Evolutionary conservation across 169 alveolate species (phyloP).

Genomic region (Babesia ovata): DNA sequence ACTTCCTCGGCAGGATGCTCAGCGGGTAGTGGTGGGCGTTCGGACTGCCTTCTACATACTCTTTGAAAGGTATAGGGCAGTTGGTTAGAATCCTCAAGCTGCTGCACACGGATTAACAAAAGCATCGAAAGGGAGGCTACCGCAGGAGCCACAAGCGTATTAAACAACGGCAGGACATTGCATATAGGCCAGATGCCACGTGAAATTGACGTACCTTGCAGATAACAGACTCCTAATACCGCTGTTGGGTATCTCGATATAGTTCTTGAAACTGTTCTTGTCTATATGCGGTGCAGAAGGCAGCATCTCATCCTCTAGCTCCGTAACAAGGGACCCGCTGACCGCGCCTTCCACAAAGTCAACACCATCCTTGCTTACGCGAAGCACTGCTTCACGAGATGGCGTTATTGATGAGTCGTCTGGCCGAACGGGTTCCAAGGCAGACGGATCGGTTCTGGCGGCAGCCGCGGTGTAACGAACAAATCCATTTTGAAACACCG

Average conservation of each 20-base stretch:
- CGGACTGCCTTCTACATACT: conserved; percentile 41
- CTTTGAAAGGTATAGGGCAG: conserved; percentile 31
- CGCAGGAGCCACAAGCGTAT: neutral
- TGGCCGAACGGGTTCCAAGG: neutral
- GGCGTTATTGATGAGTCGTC: neutral
- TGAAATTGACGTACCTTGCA: neutral
- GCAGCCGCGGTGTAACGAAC: neutral
- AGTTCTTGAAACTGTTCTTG: conserved; percentile 31
- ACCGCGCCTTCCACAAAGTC: conserved; percentile 4
- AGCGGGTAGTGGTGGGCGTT: conserved; percentile 62
- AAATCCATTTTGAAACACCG: neutral
- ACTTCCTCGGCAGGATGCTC: conserved; percentile 29
- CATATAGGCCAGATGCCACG: neutral
- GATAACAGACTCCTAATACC: conserved; percentile 19
- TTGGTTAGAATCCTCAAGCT: neutral
- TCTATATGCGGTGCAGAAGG: conserved; percentile 38
- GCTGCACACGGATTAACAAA: conserved; percentile 3
- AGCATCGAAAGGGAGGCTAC: neutral
- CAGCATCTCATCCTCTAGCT: neutral
- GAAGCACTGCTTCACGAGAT: neutral
- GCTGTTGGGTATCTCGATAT: conserved; percentile 43
- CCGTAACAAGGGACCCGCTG: neutral
- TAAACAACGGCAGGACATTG: neutral
- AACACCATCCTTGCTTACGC: conserved; percentile 15
- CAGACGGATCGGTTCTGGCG: neutral